Percentiles rank a stretch among this genome's conserved stretches.
These are phyloP conservation scores for Talaromyces sp. DNA, from an alignment of 2,329 filamentous ascomycete species.

Conservation along the genomic window DNA sequence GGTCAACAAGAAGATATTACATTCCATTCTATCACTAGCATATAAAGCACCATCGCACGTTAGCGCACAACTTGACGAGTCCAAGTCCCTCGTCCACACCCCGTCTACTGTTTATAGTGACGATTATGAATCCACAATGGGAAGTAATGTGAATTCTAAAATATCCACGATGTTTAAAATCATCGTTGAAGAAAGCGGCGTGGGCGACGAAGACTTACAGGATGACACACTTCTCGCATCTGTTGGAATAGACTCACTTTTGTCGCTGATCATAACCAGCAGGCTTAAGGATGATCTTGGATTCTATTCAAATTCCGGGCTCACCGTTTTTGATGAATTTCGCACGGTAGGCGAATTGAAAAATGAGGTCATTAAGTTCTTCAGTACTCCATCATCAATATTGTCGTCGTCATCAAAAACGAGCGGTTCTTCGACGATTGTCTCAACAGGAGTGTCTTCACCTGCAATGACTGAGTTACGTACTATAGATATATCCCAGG, in stretches of 20 bases:
- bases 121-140: neutral
- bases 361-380: neutral
- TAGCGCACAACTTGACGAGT: too few relatives aligned
- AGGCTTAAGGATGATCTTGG: conserved; percentile 10
- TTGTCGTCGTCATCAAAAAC: neutral
- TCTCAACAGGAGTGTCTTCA: neutral
- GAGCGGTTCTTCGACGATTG: neutral
- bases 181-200: conserved; percentile 19
- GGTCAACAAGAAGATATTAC: too few relatives aligned
- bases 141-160: neutral
- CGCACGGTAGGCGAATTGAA: neutral
- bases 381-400: neutral
- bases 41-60: too few relatives aligned
- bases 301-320: neutral
- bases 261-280: conserved; percentile 15
- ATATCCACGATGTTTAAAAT: neutral
- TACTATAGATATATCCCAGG: neutral
- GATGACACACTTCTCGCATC: conserved; percentile 9
- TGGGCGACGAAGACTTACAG: conserved; percentile 13
- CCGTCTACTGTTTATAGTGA: neutral
- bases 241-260: conserved; percentile 19
- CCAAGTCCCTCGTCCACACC: neutral
- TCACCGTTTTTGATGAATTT: neutral
- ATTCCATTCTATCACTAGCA: too few relatives aligned
- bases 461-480: neutral